Conservation (phyloP, 2,329 filamentous ascomycete genomes). For the Aphanocladium album region DNA sequence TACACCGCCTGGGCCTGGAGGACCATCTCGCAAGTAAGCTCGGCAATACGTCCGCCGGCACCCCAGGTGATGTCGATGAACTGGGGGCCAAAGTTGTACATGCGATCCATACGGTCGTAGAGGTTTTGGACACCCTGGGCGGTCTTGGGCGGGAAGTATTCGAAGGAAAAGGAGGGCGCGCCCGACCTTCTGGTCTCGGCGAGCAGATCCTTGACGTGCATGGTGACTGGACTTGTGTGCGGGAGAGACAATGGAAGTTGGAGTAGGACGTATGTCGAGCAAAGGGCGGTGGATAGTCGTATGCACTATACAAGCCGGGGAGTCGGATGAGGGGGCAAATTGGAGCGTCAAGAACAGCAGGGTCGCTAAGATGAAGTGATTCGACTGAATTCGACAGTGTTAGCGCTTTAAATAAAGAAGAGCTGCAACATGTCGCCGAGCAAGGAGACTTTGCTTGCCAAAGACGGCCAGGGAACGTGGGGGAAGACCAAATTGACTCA, state of each 20-base stretch:
- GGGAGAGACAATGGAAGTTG: background rate
- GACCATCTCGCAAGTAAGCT: slow-evolving; percentile 96
- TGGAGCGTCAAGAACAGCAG: background rate
- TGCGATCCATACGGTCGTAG: slow-evolving; percentile 98
- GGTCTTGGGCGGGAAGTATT: slow-evolving; percentile 98
- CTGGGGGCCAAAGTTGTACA: slow-evolving; percentile 88
- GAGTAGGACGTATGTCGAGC: background rate
- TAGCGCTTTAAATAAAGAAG: background rate
- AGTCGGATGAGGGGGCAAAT: background rate
- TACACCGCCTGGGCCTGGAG: slow-evolving; percentile 91
- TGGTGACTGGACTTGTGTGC: slow-evolving; percentile 40
- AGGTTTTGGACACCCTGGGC: slow-evolving; percentile 97
- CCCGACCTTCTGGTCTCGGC: slow-evolving; percentile 71
- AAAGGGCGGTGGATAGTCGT: background rate
- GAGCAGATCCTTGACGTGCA: slow-evolving; percentile 96
- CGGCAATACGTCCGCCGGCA: slow-evolving; percentile 83
- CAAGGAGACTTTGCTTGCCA: background rate
- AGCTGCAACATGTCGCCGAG: background rate
- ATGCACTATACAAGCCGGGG: background rate
- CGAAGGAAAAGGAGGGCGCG: slow-evolving; percentile 92
- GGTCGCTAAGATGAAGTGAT: background rate
- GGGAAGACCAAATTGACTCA: slow-evolving; percentile 9
- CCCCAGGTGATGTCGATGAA: slow-evolving; percentile 99
- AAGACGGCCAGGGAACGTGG: background rate
- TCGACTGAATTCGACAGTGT: background rate